Conservation (phyloP, 441 rosid genomes). For the Aleurites moluccanus region DNA sequence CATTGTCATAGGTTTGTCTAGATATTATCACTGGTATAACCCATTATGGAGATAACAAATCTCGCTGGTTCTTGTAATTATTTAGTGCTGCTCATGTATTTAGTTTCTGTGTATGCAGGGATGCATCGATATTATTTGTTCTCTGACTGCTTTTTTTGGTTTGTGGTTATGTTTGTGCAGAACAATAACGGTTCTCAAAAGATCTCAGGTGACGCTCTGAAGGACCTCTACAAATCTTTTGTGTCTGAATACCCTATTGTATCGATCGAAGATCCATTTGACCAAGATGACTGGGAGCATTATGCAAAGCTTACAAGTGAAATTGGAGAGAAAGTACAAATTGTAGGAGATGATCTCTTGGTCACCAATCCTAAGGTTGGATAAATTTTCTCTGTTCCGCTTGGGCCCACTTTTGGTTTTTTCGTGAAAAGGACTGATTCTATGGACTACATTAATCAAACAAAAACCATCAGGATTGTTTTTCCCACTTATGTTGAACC, state of each 20-base stretch:
- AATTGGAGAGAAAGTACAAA: slow-evolving; percentile 76
- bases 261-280: slow-evolving; percentile 96
- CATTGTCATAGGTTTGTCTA: not conserved
- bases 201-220: slow-evolving; percentile 83
- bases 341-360: slow-evolving; percentile 94
- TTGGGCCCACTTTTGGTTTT: not conserved
- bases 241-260: slow-evolving; percentile 89
- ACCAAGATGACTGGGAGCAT: slow-evolving; percentile 98
- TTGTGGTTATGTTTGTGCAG: slow-evolving; percentile 32
- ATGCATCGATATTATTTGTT: not conserved
- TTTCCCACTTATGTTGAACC: not conserved
- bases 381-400: not conserved
- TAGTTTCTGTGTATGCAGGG: not conserved
- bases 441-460: not conserved
- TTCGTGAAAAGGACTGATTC: not conserved
- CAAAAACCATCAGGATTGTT: not conserved
- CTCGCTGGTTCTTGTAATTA: not conserved
- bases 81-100: not conserved
- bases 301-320: slow-evolving; percentile 72
- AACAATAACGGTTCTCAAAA: slow-evolving; percentile 84
- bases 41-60: not conserved
- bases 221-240: slow-evolving; percentile 90
- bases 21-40: not conserved
- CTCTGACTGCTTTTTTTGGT: not conserved
- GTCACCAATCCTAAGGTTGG: slow-evolving; percentile 97